Conservation (phyloP, 73 alveolate species). For the Symbiodinium pilosum region DNA sequence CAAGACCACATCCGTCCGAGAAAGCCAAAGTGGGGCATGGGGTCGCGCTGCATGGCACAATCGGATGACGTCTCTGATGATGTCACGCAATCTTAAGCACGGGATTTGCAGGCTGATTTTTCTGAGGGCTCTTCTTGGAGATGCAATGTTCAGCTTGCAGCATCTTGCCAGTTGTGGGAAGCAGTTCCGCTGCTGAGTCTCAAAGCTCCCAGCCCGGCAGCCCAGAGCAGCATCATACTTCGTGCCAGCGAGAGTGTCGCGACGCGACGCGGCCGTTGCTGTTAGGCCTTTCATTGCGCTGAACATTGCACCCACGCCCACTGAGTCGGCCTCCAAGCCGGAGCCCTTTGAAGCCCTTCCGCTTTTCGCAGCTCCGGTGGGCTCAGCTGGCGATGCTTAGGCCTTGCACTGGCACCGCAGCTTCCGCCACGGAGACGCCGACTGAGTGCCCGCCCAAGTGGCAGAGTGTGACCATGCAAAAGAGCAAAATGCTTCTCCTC, state of each 20-base stretch:
- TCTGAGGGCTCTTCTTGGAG: no score
- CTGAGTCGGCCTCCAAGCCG: constrained; percentile 9
- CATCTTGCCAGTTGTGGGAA: neutral
- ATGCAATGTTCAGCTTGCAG: no score
- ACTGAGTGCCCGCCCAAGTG: neutral
- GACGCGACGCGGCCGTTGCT: no score
- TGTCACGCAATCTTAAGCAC: no score
- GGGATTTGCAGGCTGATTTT: no score
- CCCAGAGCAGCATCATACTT: neutral
- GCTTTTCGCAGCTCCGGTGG: neutral
- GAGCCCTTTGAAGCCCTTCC: neutral
- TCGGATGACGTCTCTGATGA: no score
- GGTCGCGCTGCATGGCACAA: no score
- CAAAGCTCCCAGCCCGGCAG: constrained; percentile 15
- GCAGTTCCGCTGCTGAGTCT: constrained; percentile 13
- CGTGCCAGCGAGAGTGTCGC: no score
- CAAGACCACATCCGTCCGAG: no score
- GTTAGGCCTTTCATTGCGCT: neutral
- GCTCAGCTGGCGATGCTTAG: neutral
- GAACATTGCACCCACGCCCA: constrained; percentile 25
- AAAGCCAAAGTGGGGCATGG: no score
- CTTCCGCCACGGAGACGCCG: constrained; percentile 52
- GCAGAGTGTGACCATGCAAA: no score
- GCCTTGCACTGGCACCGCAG: constrained; percentile 9
- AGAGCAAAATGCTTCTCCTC: neutral